phyloP scores from a whole-genome alignment of 495 filamentous ascomycete species.

The Penicillium herquei region DNA sequence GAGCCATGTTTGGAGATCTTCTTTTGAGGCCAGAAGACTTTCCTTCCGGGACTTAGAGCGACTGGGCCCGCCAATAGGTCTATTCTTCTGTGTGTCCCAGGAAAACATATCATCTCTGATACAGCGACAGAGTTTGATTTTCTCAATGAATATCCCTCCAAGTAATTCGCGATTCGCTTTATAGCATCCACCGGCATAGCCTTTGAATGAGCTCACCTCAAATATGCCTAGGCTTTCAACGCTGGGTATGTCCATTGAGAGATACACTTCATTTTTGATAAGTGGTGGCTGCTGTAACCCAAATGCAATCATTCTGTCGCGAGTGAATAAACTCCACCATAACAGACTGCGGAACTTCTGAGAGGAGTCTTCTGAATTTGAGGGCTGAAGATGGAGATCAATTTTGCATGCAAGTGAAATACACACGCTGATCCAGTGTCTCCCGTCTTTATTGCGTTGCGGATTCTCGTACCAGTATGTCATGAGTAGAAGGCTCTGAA shows the following conservation, averaged over 20 bases:
- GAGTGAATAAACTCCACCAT: slow-evolving; percentile 20
- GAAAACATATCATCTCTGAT: slow-evolving; percentile 10
- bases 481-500: slow-evolving; percentile 18
- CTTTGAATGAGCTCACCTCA: neutral
- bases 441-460: slow-evolving; percentile 9
- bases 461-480: slow-evolving; percentile 19
- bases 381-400: slow-evolving; percentile 7
- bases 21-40: slow-evolving; percentile 1
- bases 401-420: slow-evolving; percentile 9
- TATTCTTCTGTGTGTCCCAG: neutral
- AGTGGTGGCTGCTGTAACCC: slow-evolving; percentile 12
- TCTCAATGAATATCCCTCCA: slow-evolving; percentile 11
- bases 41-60: neutral
- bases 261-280: slow-evolving; percentile 14
- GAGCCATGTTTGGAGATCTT: slow-evolving; percentile 11
- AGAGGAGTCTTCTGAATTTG: neutral
- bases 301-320: slow-evolving; percentile 11
- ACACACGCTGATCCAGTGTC: slow-evolving; percentile 14
- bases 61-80: neutral
- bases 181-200: slow-evolving; percentile 1
- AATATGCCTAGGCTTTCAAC: neutral
- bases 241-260: neutral
- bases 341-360: slow-evolving; percentile 8
- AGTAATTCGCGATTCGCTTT: neutral
- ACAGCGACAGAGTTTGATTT: slow-evolving; percentile 12